These are phyloP conservation scores for Suillus bovinus DNA, from an alignment of 768 basidiomycete genomes.

Conservation along the genomic window DNA sequence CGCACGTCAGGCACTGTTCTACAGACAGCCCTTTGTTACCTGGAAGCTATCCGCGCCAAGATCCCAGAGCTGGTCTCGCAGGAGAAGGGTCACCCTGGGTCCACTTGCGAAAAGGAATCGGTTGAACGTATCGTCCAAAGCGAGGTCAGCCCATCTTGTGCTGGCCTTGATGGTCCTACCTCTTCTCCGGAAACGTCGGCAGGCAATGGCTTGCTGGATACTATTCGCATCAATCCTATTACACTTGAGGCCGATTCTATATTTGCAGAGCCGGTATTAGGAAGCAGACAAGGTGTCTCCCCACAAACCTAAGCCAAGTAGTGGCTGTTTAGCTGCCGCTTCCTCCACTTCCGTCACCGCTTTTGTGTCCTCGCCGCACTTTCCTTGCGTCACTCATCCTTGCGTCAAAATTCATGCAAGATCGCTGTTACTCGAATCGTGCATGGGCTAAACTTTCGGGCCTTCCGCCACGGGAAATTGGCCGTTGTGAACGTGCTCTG, in stretches of 20 bases:
- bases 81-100: constrained; percentile 47
- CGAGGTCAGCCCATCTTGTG: constrained; percentile 42
- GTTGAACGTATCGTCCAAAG: constrained; percentile 44
- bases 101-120: constrained; percentile 41
- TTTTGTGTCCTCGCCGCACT: constrained; percentile 85
- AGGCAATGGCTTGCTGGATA: constrained; percentile 38
- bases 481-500: constrained; percentile 85
- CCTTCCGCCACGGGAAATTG: constrained; percentile 81
- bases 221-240: constrained; percentile 42
- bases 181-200: constrained; percentile 12
- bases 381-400: constrained; percentile 88
- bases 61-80: constrained; percentile 60
- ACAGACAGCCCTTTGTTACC: constrained; percentile 85
- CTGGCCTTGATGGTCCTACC: constrained; percentile 28
- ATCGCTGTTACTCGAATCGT: constrained; percentile 89
- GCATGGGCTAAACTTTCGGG: constrained; percentile 97
- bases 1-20: constrained; percentile 82
- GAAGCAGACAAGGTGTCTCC: constrained; percentile 13
- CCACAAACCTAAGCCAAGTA: constrained; percentile 15
- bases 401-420: constrained; percentile 91
- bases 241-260: constrained; percentile 17
- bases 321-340: constrained; percentile 33
- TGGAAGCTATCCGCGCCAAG: constrained; percentile 77
- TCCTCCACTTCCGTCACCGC: constrained; percentile 66
- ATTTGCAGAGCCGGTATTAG: constrained; percentile 20